Evolutionary conservation across 2,329 filamentous ascomycete species (phyloP).

Genomic region (Claviceps fusiformis): DNA sequence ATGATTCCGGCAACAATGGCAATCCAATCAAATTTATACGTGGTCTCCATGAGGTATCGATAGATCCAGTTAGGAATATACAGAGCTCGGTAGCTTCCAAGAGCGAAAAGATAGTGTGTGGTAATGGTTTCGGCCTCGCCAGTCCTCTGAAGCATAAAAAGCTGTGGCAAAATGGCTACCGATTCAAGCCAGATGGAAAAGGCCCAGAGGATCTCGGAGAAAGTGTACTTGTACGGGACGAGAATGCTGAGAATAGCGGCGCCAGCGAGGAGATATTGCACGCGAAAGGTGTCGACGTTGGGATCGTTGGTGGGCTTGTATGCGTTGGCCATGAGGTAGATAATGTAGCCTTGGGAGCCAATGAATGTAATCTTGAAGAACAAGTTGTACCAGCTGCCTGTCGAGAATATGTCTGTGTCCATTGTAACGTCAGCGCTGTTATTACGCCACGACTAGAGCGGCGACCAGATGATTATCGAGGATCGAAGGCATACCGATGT

Average conservation of each 20-base stretch:
- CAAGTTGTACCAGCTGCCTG: slow-evolving; percentile 77
- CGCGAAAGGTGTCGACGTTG: slow-evolving; percentile 92
- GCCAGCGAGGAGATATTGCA: slow-evolving; percentile 81
- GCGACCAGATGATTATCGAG: neutral
- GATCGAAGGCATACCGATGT: slow-evolving; percentile 51
- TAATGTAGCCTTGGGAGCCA: slow-evolving; percentile 74
- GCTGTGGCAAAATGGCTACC: slow-evolving; percentile 89
- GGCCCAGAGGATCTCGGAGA: slow-evolving; percentile 84
- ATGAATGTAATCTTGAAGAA: slow-evolving; percentile 96
- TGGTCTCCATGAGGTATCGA: slow-evolving; percentile 62
- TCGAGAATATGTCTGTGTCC: slow-evolving; percentile 66
- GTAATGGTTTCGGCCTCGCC: slow-evolving; percentile 99
- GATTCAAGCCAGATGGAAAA: slow-evolving; percentile 98
- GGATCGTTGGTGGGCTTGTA: slow-evolving; percentile 97
- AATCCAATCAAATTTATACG: slow-evolving; percentile 69
- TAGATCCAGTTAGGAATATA: slow-evolving; percentile 99
- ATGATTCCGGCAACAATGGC: slow-evolving; percentile 78
- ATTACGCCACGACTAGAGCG: neutral
- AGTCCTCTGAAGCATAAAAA: slow-evolving; percentile 96
- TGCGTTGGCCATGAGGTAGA: slow-evolving; percentile 95
- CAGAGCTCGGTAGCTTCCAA: slow-evolving; percentile 79
- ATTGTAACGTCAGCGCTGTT: neutral
- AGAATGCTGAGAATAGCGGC: slow-evolving; percentile 67
- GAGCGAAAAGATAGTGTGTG: slow-evolving; percentile 89
- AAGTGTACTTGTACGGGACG: slow-evolving; percentile 72